Evolutionary conservation across 179 eudicot genomes (phyloP).

Genomic region (Drosera spatulata): DNA sequence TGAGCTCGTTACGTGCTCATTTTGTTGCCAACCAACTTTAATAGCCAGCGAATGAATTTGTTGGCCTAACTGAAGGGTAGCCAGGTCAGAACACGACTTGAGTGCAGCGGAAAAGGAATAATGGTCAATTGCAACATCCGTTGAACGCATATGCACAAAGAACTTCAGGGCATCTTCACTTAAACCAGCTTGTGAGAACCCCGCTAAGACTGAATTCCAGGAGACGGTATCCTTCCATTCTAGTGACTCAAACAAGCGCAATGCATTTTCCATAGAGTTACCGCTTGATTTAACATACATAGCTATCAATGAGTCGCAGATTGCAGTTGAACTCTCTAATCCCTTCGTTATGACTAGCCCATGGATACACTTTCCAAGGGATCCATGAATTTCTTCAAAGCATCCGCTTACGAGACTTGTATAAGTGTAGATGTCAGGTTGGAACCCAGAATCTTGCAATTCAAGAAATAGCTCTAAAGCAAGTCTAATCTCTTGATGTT

Average conservation of each 20-base stretch:
- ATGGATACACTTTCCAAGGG: constrained; percentile 54
- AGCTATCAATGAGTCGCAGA: constrained; percentile 61
- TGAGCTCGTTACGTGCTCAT: constrained; percentile 65
- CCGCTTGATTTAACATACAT: constrained; percentile 52
- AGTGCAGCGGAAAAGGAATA: constrained; percentile 70
- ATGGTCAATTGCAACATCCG: constrained; percentile 43
- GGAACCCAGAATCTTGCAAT: constrained; percentile 46
- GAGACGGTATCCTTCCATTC: constrained; percentile 54
- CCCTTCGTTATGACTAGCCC: constrained; percentile 58
- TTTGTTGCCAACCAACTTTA: constrained; percentile 44
- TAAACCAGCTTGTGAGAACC: constrained; percentile 63
- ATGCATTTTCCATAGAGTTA: constrained; percentile 47
- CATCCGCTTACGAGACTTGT: constrained; percentile 66
- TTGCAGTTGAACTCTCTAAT: constrained; percentile 41
- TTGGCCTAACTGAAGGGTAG: constrained; percentile 57
- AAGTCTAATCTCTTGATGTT: constrained; percentile 31
- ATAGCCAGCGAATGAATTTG: constrained; percentile 59
- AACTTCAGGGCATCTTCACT: constrained; percentile 56
- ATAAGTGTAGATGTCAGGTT: constrained; percentile 62
- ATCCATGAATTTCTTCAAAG: constrained; percentile 27
- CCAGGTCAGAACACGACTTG: constrained; percentile 76
- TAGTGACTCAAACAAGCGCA: constrained; percentile 42
- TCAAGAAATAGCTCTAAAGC: constrained; percentile 45
- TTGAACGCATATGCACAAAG: constrained; percentile 40
- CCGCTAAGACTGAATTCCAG: constrained; percentile 79